phyloP scores from a whole-genome alignment of 2,329 filamentous ascomycete species.

The Fusarium incarnatum region DNA sequence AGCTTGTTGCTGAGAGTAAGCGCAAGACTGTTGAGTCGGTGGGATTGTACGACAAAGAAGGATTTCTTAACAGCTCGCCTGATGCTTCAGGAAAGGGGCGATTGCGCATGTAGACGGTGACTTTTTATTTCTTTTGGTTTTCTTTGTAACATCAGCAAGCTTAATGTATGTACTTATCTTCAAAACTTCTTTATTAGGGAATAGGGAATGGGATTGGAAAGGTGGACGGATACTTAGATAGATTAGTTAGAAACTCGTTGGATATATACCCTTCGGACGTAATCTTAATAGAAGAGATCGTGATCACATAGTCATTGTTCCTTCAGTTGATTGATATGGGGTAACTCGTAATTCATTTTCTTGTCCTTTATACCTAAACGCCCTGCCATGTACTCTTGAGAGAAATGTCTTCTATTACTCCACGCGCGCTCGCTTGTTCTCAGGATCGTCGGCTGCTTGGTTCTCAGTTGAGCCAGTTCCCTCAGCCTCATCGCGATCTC shows the following conservation, averaged over 20 bases:
- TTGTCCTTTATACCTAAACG: conserved; percentile 30
- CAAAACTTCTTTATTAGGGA: neutral
- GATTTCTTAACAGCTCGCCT: conserved; percentile 58
- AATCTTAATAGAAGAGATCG: conserved; percentile 41
- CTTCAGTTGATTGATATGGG: neutral
- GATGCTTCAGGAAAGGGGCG: conserved; percentile 51
- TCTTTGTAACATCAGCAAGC: conserved; percentile 23
- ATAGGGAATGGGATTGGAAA: neutral
- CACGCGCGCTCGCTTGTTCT: conserved; percentile 62
- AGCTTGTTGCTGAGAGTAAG: conserved; percentile 41
- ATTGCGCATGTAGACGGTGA: conserved; percentile 47
- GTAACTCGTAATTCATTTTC: conserved; percentile 16
- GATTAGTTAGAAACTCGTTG: conserved; percentile 32
- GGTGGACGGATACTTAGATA: conserved; percentile 9
- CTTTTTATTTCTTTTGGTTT: conserved; percentile 5
- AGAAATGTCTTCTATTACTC: conserved; percentile 50
- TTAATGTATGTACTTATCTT: conserved; percentile 26
- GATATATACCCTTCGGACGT: conserved; percentile 42
- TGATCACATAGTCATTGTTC: conserved; percentile 4
- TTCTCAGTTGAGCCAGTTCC: conserved; percentile 59
- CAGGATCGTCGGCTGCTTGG: conserved; percentile 52
- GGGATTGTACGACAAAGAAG: conserved; percentile 60
- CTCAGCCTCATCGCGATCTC: conserved; percentile 65
- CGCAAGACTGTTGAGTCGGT: conserved; percentile 54
- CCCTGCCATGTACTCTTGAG: conserved; percentile 32